Base-by-base conservation (phyloP, 1,284 basidiomycete species). In the Tausonia pullulans region DNA sequence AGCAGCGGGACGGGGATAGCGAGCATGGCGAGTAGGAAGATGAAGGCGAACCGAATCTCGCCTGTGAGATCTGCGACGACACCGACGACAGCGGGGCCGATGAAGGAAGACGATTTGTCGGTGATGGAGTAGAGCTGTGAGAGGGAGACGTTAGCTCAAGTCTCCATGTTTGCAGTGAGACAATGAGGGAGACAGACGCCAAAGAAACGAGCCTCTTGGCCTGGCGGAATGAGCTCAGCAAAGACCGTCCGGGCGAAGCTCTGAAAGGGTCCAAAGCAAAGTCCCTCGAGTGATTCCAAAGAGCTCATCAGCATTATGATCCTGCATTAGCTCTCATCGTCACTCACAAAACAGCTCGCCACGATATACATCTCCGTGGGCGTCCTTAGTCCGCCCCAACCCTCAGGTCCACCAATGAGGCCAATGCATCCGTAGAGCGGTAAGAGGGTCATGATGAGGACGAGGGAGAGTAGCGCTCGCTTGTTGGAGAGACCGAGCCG, bases 1-100 rank as follows among this genome's bases (percentile, higher is more conserved):
- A 96, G 79, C 0, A 94, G 76, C 0, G 92, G 93, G 4, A 94
- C 77, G 0, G 90, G 87, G 0, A 83, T 68, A 79, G 87, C 84
- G 10, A 96, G 79, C 85, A 95, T 88, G 58, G 79, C 69, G 2
- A 88, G 79, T 27, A 96, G 82, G 78, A 96, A 91, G 73, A 90
- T 84, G 75, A 96, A 96, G 1, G 86, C 86, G 68, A 87, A 87
- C 16, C 91, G 86, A 65, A 95, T 92, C 74, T 94, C 89, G 2
- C 90, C 90, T 0, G 89, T 92, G 56, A 79, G 74, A 72, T 94
- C 90, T 0, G 90, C 84, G 58, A 96, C 88, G 52, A 91, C 70
- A 0, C 90, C 91, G 1, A 96, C 90, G 39, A 89, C 78, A 3
- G 71, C 58, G 4, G 65, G 90, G 10, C 67, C 69, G 46, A 68